Evolutionary conservation across 345 rosid species (phyloP), one percentile per base, ranked within the genome.

Genomic region (Erodium maritimum): DNA sequence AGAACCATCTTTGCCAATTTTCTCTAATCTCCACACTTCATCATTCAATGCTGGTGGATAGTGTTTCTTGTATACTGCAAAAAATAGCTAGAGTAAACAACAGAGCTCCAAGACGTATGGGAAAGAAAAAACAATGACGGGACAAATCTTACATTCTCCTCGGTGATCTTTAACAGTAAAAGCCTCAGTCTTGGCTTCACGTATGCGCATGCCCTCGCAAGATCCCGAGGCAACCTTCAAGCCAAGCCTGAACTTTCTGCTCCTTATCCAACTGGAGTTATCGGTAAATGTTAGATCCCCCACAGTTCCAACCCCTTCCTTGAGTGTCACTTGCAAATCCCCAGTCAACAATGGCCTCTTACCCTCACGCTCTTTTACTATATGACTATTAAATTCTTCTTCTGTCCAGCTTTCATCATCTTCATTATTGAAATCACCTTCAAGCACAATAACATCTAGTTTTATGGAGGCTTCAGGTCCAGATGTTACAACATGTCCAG

Each of bases 131-230:
- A 23, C 14, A 18, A 57, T 17, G 14, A 29, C 16, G 1, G 20
- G 51, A 54, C 23, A 57, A 20, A 51, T 66, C 82, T 58, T 72
- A 87, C 99, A 73, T 87, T 93, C 97, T 55, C 99, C 99, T 61
- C 99, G 71, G 66, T 93, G 99, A 78, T 93, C 99, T 68, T 87
- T 93, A 54, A 93, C 99, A 62, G 83, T 82, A 67, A 93, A 87
- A 63, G 99, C 95, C 73, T 93, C 99, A 0, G 99, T 90, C 83
- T 90, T 93, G 1, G 97, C 99, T 77, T 93, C 99, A 56, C 95
- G 83, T 51, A 90, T 68, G 52, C 87, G 99, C 54, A 83, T 67
- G 22, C 85, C 91, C 61, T 93, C 96, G 65, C 87, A 78, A 65
- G 12, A 82, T 71, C 99, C 96, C 53, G 87, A 61, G 23, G 79